Evolutionary conservation across 2,329 filamentous ascomycete genomes (phyloP).

Genomic region (Microascus cirrosus): DNA sequence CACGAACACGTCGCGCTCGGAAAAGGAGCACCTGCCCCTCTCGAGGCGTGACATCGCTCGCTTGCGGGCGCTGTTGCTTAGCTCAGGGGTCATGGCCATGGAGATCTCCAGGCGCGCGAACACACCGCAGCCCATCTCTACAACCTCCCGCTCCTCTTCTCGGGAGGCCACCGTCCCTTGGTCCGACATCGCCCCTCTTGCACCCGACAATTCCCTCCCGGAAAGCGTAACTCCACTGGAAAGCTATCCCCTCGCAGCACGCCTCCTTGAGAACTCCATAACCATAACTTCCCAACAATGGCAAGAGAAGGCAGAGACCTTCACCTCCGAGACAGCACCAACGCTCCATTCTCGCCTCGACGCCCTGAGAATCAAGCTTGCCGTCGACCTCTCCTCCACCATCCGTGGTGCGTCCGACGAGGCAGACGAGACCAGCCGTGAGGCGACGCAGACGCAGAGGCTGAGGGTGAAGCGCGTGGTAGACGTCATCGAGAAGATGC

Average conservation of each 20-base stretch:
- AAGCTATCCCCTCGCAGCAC: constrained; percentile 39
- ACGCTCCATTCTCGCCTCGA: constrained; percentile 38
- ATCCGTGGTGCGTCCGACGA: constrained; percentile 63
- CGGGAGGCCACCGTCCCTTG: constrained; percentile 17
- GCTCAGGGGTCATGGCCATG: constrained; percentile 80
- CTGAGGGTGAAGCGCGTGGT: constrained; percentile 70
- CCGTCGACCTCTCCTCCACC: constrained; percentile 42
- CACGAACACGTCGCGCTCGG: constrained; percentile 24
- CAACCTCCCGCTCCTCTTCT: constrained; percentile 9
- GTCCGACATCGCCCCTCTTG: constrained; percentile 31
- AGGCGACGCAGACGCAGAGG: constrained; percentile 66
- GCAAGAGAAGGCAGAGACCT: constrained; percentile 47
- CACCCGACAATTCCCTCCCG: constrained; percentile 19
- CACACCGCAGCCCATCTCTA: constrained; percentile 8
- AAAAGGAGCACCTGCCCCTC: constrained; percentile 24
- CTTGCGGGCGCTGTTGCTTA: constrained; percentile 65
- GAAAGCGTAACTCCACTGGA: constrained; percentile 26
- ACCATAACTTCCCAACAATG: constrained; percentile 39
- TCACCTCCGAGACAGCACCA: constrained; percentile 45
- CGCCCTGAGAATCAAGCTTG: constrained; percentile 31
- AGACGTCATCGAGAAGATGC: constrained; percentile 67
- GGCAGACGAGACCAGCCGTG: constrained; percentile 66
- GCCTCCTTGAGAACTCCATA: constrained; percentile 36
- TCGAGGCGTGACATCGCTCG: constrained; percentile 68
- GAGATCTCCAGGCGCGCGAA: constrained; percentile 62